phyloP scores from a whole-genome alignment of 108 stramenopile species.

The Nitzschia sp. region DNA sequence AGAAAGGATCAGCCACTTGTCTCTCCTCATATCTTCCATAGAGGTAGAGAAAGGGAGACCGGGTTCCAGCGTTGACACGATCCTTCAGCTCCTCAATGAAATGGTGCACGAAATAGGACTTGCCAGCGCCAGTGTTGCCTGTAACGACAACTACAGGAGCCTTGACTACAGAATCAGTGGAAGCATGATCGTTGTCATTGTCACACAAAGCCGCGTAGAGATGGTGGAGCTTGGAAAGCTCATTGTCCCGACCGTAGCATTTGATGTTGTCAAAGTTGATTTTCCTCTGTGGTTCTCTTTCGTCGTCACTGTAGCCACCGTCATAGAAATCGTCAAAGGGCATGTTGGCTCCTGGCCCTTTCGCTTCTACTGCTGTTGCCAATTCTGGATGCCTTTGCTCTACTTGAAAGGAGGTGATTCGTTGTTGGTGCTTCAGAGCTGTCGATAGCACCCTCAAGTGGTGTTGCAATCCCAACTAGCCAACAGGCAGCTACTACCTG shows the following conservation, averaged over 20 bases:
- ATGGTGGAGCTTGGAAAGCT: conserved; percentile 14
- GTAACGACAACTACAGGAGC: conserved; percentile 23
- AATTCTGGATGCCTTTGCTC: not conserved
- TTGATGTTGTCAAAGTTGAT: conserved; percentile 14
- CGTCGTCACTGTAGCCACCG: conserved; percentile 29
- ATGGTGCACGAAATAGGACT: conserved; percentile 22
- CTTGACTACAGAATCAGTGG: not conserved
- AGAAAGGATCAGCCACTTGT: conserved; percentile 24
- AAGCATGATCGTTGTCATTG: not conserved
- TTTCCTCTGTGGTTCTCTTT: conserved; percentile 11
- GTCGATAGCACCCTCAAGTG: not conserved
- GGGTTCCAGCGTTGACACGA: not conserved
- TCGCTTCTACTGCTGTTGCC: not conserved
- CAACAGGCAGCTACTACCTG: not conserved
- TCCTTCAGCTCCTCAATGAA: conserved; percentile 17
- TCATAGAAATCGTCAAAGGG: conserved; percentile 26
- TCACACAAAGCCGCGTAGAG: conserved; percentile 8
- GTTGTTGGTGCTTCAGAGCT: not conserved
- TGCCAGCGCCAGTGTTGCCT: conserved; percentile 34
- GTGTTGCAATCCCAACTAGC: not conserved
- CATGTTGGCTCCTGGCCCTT: not conserved
- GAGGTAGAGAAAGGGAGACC: conserved; percentile 19
- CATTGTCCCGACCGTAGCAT: conserved; percentile 26
- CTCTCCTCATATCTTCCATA: conserved; percentile 34
- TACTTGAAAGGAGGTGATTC: not conserved